These are phyloP conservation scores for Pseudocercospora musae DNA, from an alignment of 2,329 filamentous ascomycete species.

Conservation along the genomic window DNA sequence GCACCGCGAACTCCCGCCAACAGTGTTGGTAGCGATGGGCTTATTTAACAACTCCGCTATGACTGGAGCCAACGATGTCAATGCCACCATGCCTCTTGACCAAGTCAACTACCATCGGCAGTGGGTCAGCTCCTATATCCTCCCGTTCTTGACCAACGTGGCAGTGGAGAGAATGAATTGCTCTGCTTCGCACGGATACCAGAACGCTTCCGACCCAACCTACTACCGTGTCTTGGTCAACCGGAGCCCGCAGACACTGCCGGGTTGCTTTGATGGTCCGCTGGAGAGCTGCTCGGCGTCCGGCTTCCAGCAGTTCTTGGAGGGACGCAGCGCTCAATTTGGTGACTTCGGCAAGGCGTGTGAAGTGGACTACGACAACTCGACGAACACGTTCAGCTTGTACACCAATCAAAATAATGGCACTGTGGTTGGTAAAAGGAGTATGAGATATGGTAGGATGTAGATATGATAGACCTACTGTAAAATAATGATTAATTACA, in stretches of 20 bases:
- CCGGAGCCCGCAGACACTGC: slow-evolving; percentile 48
- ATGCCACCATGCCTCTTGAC: slow-evolving; percentile 63
- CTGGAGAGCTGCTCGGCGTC: slow-evolving; percentile 49
- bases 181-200: slow-evolving; percentile 52
- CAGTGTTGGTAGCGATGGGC: slow-evolving; percentile 63
- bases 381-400: slow-evolving; percentile 38
- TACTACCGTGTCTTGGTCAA: slow-evolving; percentile 54
- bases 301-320: slow-evolving; percentile 44
- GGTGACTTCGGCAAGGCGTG: slow-evolving; percentile 45
- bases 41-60: slow-evolving; percentile 66
- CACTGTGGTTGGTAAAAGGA: slow-evolving; percentile 22
- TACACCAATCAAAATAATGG: slow-evolving; percentile 25
- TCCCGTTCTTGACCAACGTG: slow-evolving; percentile 65
- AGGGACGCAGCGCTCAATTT: slow-evolving; percentile 42
- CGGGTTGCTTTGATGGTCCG: slow-evolving; percentile 50
- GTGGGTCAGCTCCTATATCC: slow-evolving; percentile 61
- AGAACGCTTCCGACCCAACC: slow-evolving; percentile 38
- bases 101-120: slow-evolving; percentile 61
- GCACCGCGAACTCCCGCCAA: slow-evolving; percentile 65
- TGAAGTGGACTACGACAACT: slow-evolving; percentile 43
- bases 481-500: slow-evolving; percentile 10
- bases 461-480: background rate
- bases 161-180: slow-evolving; percentile 65
- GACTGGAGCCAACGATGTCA: slow-evolving; percentile 52
- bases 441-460: slow-evolving; percentile 4